Base-by-base conservation (phyloP, 306 rosid genomes). In the Herpetospermum pedunculosum region DNA sequence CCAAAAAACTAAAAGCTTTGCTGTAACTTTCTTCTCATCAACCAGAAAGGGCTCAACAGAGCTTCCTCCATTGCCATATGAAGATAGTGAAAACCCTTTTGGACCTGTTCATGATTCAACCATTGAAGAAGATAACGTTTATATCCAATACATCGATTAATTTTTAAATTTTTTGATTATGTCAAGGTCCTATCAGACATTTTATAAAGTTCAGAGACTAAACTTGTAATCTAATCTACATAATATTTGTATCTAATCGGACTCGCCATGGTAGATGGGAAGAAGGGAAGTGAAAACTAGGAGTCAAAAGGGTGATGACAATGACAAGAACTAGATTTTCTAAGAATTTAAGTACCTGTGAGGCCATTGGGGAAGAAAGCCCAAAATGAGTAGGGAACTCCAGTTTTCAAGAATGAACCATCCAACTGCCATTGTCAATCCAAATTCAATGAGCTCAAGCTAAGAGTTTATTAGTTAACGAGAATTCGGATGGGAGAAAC, bases 41-140 rank as follows among this genome's bases (percentile, higher is more conserved):
- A 88, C 13, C 2, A 91, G 96, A 79, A 94, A 94, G 7, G 99
- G 97, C 76, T 94, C 99, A 26, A 94, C 95, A 0, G 97, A 90
- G 84, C 97, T 89, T 72, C 87, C 87, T 81, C 34, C 89, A 53
- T 77, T 50, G 72, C 91, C 96, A 77, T 84, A 91, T 1, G 96
- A 91, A 72, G 97, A 91, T 25, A 91, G 41, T 18, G 99, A 83
- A 81, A 94, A 89, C 58, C 96, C 99, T 73, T 94, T 94, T 57
- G 99, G 96, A 77, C 99, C 97, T 91, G 84, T 37, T 73, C 75
- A 55, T 54, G 18, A 55, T 54, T 8, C 28, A 53, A 46, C 8
- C 6, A 40, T 40, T 23, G 11, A 68, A 44, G 12, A 30, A 16
- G n/a, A n/a, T n/a, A n/a, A n/a, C n/a, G n/a, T n/a, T n/a, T n/a